A percentile compares a stretch with the other conserved stretches of the same genome.
Conservation (phyloP, 257 asterid genomes). For the Solanum raphanifolium region DNA sequence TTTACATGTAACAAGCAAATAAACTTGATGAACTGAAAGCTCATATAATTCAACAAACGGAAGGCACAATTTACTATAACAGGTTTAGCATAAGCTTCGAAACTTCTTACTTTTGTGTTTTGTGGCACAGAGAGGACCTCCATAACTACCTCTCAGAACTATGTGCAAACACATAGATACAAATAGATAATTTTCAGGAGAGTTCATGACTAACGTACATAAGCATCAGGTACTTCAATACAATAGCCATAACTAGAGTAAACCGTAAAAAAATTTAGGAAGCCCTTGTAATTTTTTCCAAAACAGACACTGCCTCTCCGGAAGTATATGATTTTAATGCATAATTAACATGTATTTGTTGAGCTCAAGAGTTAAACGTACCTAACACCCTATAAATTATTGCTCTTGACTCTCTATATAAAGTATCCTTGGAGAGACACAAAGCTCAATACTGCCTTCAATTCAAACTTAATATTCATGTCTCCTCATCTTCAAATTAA, state of each 20-base stretch:
- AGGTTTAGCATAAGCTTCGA: background rate
- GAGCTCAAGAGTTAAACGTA: background rate
- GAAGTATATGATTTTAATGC: background rate
- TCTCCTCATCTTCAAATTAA: background rate
- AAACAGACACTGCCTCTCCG: background rate
- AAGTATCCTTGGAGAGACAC: background rate
- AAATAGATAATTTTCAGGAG: background rate
- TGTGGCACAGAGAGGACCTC: background rate
- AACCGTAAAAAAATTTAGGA: background rate
- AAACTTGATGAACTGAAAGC: slow-evolving; percentile 7
- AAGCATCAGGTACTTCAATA: background rate
- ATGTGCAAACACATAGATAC: background rate
- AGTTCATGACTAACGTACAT: background rate
- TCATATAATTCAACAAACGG: background rate
- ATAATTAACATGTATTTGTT: background rate
- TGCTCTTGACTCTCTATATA: background rate
- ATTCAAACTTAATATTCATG: background rate
- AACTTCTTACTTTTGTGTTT: background rate
- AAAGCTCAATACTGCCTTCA: background rate
- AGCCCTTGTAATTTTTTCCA: background rate
- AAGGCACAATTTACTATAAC: background rate
- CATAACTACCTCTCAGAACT: background rate
- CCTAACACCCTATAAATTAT: background rate
- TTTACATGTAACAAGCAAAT: slow-evolving; percentile 5
- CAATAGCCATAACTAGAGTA: background rate